Base-by-base conservation (phyloP, 495 filamentous ascomycete genomes). In the Terfezia boudieri region DNA sequence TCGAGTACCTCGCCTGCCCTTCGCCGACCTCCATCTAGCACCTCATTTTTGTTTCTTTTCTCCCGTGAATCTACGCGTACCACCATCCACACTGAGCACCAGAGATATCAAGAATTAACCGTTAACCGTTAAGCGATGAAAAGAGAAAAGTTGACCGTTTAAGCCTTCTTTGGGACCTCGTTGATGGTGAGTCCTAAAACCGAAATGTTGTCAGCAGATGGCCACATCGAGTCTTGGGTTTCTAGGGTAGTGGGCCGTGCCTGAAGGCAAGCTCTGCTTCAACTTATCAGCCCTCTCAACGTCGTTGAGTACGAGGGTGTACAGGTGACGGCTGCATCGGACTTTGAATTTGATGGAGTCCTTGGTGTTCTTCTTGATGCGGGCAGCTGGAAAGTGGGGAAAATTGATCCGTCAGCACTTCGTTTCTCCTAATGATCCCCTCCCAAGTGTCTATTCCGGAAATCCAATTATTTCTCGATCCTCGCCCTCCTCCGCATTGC, bases 341-440 rank as follows among this genome's bases (percentile, higher is more conserved):
- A 99, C 92, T 83, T 99, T 99, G 84, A 99, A 96, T 80, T 99
- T 99, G 79, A 86, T 87, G 75, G 88, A 81, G 70, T 80, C 78
- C 68, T 78, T 81, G 77, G 82, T 86, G 84, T 96, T 95, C 92
- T 95, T 51, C 5, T 51, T 46, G 41, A 46, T 46, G 41, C 41
- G 41, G 4, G 41, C 41, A 46, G 41, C 41, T 46, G 17, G 67
- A 61, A 61, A 46, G 43, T 51, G 50, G 54, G 41, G 35, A 49
- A 53, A 60, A 51, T 36, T 50, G 52, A 52, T 48, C 41, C 56
- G 70, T 76, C 66, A 76, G 66, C 46, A 66, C 57, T 51, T 22
- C 49, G 41, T 51, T 57, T 59, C 3, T 26, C 26, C 26, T 32
- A 32, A 20, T 32, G 26, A 7, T 32, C 26, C 26, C 7, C 20